Base-by-base conservation (phyloP, 176 grass and related monocot genomes). In the Lolium rigidum region DNA sequence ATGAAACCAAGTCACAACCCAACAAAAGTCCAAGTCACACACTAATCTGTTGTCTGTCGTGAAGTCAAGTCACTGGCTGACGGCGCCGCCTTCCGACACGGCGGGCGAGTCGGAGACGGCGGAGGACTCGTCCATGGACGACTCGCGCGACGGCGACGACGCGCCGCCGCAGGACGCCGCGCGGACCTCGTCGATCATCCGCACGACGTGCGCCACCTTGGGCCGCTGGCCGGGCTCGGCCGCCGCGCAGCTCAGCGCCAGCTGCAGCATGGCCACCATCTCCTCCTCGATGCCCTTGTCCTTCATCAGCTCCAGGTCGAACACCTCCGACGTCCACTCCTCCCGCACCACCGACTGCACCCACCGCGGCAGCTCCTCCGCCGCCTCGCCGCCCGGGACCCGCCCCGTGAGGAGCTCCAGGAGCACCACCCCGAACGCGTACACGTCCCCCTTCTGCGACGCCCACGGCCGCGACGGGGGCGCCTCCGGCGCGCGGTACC, bases 281-380 rank as follows among this genome's bases (percentile, higher is more conserved):
- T 99, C 97, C 90, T 96, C 97, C 83, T 99, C 97, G 64, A 96
- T 99, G 47, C 94, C 94, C 76, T 93, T 99, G 84, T 99, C 95
- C 86, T 91, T 86, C 97, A 99, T 97, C 51, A 99, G 92, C 89
- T 99, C 97, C 71, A 99, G 89, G 85, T 99, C 97, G 80, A 99
- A 99, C 86, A 99, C 97, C 92, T 99, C 97, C 3, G 97, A 90
- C 4, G 97, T 99, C 94, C 97, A 99, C 89, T 99, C 97, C 88
- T 99, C 97, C 9, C 94, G 78, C 55, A 99, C 97, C 66, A 99
- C 97, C 3, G 97, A 99, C 82, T 93, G 94, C 60, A 99, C 97
- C 97, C 97, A 99, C 68, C 85, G 82, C 24, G 97, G 97, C 31
- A 99, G 83, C 31, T 95, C 92, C 21, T 82, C 76, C 21, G 69